Conservation (phyloP, 768 basidiomycete species). For the Pleurotus citrinopileatus region DNA sequence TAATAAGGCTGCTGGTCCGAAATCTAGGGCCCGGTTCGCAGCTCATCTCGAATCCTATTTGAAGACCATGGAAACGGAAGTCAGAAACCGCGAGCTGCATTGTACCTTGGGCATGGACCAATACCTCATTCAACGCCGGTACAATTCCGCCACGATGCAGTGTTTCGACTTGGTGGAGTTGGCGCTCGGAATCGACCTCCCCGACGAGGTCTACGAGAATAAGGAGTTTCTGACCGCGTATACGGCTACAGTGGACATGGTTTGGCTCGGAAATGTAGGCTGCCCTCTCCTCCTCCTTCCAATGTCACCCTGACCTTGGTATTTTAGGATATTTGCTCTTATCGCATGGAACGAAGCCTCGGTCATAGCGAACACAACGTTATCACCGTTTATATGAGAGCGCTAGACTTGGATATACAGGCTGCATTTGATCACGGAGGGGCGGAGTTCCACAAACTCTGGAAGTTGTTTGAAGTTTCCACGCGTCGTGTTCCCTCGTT, state of each 20-base stretch:
- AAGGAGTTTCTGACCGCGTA: not conserved
- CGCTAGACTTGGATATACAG: not conserved
- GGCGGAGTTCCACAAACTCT: not conserved
- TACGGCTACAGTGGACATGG: not conserved
- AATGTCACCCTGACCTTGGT: not conserved
- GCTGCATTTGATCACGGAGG: not conserved
- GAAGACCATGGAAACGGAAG: not conserved
- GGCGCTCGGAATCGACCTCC: not conserved
- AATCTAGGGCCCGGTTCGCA: not conserved
- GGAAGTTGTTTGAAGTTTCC: not conserved
- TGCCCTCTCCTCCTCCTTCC: no score
- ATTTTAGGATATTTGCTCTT: not conserved
- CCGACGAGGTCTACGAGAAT: not conserved
- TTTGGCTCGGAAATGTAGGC: constrained; percentile 1
- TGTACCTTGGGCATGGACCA: not conserved
- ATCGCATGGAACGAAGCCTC: not conserved
- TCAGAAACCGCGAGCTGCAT: not conserved
- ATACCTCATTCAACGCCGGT: not conserved
- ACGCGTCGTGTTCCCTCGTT: not conserved
- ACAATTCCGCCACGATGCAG: not conserved
- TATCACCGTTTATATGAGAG: not conserved
- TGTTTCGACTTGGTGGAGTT: not conserved
- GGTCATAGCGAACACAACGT: not conserved
- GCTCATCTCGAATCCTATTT: not conserved
- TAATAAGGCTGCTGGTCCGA: not conserved